Base-by-base conservation (phyloP, 106 monocot genomes). In the Allium sativum region DNA sequence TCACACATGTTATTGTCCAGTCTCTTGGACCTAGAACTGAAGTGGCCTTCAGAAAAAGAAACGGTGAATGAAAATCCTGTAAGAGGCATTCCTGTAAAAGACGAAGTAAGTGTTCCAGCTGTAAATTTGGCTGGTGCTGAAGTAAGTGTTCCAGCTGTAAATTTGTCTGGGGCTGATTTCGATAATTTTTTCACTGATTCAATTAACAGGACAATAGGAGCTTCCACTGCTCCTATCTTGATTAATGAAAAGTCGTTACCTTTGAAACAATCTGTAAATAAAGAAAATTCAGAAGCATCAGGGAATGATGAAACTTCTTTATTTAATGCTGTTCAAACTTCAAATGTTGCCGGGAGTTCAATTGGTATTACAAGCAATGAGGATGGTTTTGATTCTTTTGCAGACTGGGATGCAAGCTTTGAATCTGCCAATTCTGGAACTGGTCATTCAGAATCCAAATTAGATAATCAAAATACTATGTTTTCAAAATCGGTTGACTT, bases 401-500 rank as follows among this genome's bases (percentile, higher is more conserved):
- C 77, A 65, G 74, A 61, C 67, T 93, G 89, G 89, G 81, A 89
- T 1, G 82, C 69, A 44, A 88, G 78, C 8, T 93, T 93, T 55
- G 88, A 73, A 45, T 73, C 85, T 70, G 84, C 77, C 55, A 62
- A 48, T 55, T 52, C 71, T 45, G 54, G 45, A 53, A 46, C 44
- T 45, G 52, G 22, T 59, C 44, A 50, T 73, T 13, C 45, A 60
- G 59, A 60, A 31, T 41, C 68, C 4, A 9, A 44, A 45, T 48
- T 64, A 46, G 17, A 9, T 45, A 62, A 67, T 53, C 67, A 56
- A 14, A 18, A 9, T 44, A 42, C 48, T 53, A 41, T 46, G 17
- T 50, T 45, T 16, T 50, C 48, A 20, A 58, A 51, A 21, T 10
- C 59, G 52, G 4, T 19, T 52, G 73, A 76, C 52, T 45, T 62